Conservation (phyloP, 2,329 filamentous ascomycete genomes). For the Xylariaceae sp. region DNA sequence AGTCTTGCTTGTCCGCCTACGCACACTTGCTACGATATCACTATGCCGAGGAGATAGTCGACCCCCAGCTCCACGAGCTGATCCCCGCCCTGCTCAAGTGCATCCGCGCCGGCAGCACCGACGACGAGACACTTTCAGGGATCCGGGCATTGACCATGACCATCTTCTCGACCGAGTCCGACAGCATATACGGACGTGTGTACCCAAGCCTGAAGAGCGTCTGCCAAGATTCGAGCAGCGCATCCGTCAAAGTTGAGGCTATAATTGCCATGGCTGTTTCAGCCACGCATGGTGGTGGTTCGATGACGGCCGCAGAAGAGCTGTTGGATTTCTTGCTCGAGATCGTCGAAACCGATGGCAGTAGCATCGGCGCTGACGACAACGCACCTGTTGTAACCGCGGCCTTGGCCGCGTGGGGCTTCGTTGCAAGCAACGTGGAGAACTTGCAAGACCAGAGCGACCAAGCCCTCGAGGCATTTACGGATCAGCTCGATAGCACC, state of each 20-base stretch:
- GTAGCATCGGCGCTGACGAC: slow-evolving; percentile 65
- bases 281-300: slow-evolving; percentile 70
- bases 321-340: slow-evolving; percentile 71
- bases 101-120: slow-evolving; percentile 62
- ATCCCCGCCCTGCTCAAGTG: slow-evolving; percentile 62
- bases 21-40: slow-evolving; percentile 62
- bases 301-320: slow-evolving; percentile 61
- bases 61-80: slow-evolving; percentile 54
- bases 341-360: slow-evolving; percentile 74
- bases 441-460: slow-evolving; percentile 68
- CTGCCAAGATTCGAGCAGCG: slow-evolving; percentile 62
- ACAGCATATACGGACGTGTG: slow-evolving; percentile 60
- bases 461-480: slow-evolving; percentile 70
- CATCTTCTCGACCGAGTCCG: slow-evolving; percentile 59
- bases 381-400: slow-evolving; percentile 65
- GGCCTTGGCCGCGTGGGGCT: slow-evolving; percentile 72
- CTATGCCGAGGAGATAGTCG: slow-evolving; percentile 59
- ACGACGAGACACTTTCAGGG: slow-evolving; percentile 64
- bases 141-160: slow-evolving; percentile 69
- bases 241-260: slow-evolving; percentile 59
- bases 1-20: slow-evolving; percentile 57
- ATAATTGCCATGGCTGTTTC: slow-evolving; percentile 70
- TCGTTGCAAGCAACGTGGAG: slow-evolving; percentile 71
- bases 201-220: slow-evolving; percentile 53
- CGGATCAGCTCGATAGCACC: slow-evolving; percentile 76